Evolutionary conservation across 768 basidiomycete genomes (phyloP).

Genomic region (Mrakia blollopis): DNA sequence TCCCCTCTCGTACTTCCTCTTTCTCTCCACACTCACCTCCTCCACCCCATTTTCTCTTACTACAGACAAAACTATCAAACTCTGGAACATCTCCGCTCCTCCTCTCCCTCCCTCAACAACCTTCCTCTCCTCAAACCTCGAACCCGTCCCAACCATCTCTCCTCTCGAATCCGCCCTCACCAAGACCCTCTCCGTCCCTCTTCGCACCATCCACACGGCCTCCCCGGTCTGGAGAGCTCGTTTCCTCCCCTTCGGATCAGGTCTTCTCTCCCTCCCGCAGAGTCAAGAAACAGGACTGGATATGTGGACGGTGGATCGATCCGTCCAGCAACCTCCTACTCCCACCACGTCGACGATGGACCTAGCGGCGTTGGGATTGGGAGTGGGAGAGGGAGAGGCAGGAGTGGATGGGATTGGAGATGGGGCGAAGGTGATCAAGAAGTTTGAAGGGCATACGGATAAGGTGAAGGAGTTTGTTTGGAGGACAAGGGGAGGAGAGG

Average conservation of each 20-base stretch:
- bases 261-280: constrained; percentile 81
- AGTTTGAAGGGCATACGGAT: constrained; percentile 72
- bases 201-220: constrained; percentile 54
- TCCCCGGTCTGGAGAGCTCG: constrained; percentile 95
- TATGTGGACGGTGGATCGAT: constrained; percentile 60
- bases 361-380: no score
- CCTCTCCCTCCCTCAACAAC: constrained; percentile 37
- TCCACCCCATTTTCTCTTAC: no score
- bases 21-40: not conserved
- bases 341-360: constrained; percentile 21
- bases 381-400: constrained; percentile 23
- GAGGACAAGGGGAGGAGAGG: constrained; percentile 56
- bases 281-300: constrained; percentile 75
- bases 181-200: constrained; percentile 24
- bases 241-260: constrained; percentile 83
- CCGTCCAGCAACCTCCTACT: not conserved
- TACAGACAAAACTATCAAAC: constrained; percentile 80
- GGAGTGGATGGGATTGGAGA: not conserved
- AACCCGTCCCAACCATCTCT: not conserved
- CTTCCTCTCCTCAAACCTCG: constrained; percentile 41
- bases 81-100: constrained; percentile 52
- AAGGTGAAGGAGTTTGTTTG: constrained; percentile 94
- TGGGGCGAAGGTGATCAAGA: constrained; percentile 56
- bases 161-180: constrained; percentile 14
- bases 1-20: not conserved